Evolutionary conservation across 1,284 basidiomycete species (phyloP).

Genomic region (Cronartium quercuum): DNA sequence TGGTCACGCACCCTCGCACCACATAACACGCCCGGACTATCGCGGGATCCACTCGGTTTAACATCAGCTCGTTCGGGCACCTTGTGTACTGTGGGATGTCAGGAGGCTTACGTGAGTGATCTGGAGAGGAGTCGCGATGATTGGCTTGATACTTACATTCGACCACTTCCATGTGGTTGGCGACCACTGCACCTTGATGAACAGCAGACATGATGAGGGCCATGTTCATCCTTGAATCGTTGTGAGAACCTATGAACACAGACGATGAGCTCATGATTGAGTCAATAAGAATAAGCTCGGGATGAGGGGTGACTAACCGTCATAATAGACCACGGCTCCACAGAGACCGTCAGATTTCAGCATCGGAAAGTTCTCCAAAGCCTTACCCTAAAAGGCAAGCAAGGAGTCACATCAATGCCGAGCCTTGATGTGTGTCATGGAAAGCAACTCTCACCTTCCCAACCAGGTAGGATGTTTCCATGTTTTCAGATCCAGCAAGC

Average conservation of each 20-base stretch:
- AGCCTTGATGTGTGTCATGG: neutral
- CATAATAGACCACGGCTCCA: constrained; percentile 93
- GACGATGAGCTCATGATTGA: neutral
- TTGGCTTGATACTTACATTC: constrained; percentile 45
- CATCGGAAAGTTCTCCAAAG: constrained; percentile 92
- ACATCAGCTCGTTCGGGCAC: constrained; percentile 49
- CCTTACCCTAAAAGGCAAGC: constrained; percentile 58
- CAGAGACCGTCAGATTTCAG: constrained; percentile 86
- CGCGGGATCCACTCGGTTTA: constrained; percentile 24
- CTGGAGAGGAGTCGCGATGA: neutral
- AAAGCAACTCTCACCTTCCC: constrained; percentile 54
- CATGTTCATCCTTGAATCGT: constrained; percentile 96
- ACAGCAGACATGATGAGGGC: constrained; percentile 90
- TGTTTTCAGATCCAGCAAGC: constrained; percentile 91
- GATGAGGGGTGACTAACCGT: constrained; percentile 57
- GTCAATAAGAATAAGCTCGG: neutral
- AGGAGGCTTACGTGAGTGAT: neutral
- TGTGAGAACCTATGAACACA: constrained; percentile 71
- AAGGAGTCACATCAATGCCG: neutral
- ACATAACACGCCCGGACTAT: constrained; percentile 55
- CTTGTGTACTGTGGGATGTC: constrained; percentile 58
- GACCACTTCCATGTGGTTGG: constrained; percentile 85
- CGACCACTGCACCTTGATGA: constrained; percentile 78
- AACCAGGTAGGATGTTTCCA: constrained; percentile 93
- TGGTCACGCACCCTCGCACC: constrained; percentile 76